These are phyloP conservation scores for Uronychia binucleata DNA, from an alignment of 73 alveolate species.

Conservation along the genomic window DNA sequence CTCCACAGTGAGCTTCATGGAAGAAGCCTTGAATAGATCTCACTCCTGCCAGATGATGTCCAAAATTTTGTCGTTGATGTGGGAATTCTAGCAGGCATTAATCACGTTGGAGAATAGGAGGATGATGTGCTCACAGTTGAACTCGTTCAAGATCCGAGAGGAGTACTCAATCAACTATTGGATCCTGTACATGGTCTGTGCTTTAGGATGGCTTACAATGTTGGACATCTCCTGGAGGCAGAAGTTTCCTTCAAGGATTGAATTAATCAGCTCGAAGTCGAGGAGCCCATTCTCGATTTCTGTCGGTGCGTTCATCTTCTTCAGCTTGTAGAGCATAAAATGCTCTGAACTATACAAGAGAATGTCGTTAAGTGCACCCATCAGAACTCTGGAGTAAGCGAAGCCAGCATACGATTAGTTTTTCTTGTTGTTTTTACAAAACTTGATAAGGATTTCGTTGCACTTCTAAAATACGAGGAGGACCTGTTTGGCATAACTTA, in stretches of 20 bases:
- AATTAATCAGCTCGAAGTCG: neutral
- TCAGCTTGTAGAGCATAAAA: neutral
- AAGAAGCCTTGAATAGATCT: neutral
- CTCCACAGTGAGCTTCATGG: neutral
- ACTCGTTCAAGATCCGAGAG: neutral
- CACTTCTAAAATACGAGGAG: neutral
- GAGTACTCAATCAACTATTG: no score
- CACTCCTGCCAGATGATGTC: neutral
- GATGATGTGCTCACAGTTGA: neutral
- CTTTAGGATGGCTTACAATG: no score
- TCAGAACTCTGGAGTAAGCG: neutral
- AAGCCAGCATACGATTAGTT: neutral
- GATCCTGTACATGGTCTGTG: no score
- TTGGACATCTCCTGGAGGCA: no score
- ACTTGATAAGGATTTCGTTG: neutral
- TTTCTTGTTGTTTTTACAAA: neutral
- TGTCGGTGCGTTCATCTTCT: neutral
- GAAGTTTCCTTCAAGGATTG: neutral
- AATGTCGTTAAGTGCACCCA: neutral
- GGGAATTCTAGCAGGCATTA: neutral
- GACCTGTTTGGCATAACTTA: neutral
- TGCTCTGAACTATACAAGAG: neutral
- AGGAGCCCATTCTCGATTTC: neutral
- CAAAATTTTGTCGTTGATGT: neutral
- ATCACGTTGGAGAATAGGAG: neutral